Conservation (phyloP, 768 basidiomycete genomes). For the Cantharellus cinnabarinus region DNA sequence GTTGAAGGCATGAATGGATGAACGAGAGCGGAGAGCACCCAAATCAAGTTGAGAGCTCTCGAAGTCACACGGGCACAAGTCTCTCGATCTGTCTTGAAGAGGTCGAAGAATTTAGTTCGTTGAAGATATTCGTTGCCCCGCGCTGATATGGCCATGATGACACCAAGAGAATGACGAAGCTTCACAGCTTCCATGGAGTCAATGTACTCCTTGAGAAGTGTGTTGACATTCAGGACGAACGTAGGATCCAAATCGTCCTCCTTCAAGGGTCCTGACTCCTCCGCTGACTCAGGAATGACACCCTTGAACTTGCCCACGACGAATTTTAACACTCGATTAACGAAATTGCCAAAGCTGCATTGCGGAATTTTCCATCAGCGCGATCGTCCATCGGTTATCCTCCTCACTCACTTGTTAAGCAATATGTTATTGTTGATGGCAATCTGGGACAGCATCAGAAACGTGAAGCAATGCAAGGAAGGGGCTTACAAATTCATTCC, state of each 20-base stretch:
- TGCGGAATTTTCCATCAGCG: not conserved
- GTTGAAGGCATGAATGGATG: conserved; percentile 97
- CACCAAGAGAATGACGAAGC: conserved; percentile 69
- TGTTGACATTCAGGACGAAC: conserved; percentile 66
- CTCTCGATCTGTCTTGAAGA: conserved; percentile 58
- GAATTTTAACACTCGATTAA: conserved; percentile 89
- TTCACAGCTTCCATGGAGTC: conserved; percentile 84
- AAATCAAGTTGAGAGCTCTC: conserved; percentile 83
- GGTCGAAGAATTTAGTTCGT: conserved; percentile 66
- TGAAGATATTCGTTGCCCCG: conserved; percentile 92
- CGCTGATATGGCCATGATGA: conserved; percentile 72
- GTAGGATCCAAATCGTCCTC: conserved; percentile 37
- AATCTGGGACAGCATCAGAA: conserved; percentile 28
- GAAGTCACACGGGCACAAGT: conserved; percentile 83
- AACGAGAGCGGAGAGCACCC: conserved; percentile 61
- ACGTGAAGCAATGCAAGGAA: not conserved
- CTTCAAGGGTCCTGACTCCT: conserved; percentile 45
- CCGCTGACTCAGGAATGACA: conserved; percentile 59
- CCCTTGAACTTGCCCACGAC: conserved; percentile 66
- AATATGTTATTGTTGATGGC: conserved; percentile 83
- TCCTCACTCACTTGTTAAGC: conserved; percentile 57
- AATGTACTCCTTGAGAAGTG: conserved; percentile 55
- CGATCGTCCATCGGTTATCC: not conserved
- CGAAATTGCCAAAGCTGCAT: conserved; percentile 83
- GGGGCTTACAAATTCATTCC: conserved; percentile 68